These are phyloP conservation scores for Brassica balearica DNA, from an alignment of 441 rosid genomes.

Conservation along the genomic window DNA sequence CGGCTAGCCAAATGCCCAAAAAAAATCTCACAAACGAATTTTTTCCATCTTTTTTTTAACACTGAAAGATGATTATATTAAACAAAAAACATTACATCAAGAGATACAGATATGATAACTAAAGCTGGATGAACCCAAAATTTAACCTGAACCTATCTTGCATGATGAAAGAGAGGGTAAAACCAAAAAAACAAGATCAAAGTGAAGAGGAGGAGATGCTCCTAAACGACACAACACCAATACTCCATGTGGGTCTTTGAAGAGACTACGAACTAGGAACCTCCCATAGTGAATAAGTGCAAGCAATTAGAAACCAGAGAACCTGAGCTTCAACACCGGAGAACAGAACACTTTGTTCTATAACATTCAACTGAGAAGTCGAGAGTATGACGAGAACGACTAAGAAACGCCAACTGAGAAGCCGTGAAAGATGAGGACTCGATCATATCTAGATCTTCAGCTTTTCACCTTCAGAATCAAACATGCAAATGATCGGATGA, in stretches of 20 bases:
- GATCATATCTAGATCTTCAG: neutral
- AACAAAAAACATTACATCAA: too few species aligned
- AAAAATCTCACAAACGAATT: too few species aligned
- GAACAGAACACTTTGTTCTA: neutral
- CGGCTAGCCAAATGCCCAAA: neutral
- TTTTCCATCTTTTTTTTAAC: too few species aligned
- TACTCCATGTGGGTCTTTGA: neutral
- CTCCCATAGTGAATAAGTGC: neutral
- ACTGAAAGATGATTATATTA: too few species aligned
- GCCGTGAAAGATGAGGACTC: neutral
- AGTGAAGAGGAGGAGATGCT: too few species aligned
- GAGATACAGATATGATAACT: too few species aligned
- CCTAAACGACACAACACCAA: too few species aligned
- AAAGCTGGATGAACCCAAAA: too few species aligned
- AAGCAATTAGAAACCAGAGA: neutral
- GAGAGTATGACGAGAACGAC: neutral
- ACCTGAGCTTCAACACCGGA: neutral
- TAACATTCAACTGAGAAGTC: neutral
- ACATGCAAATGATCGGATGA: too few species aligned
- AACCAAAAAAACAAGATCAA: too few species aligned
- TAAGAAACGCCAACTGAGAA: neutral
- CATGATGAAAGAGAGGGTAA: too few species aligned
- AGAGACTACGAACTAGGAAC: neutral
- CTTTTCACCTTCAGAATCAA: neutral
- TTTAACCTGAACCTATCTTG: too few species aligned